Evolutionary conservation across 495 filamentous ascomycete genomes (phyloP), one percentile per base, ranked within the genome.

Genomic region (Lasiosphaeria miniovina): DNA sequence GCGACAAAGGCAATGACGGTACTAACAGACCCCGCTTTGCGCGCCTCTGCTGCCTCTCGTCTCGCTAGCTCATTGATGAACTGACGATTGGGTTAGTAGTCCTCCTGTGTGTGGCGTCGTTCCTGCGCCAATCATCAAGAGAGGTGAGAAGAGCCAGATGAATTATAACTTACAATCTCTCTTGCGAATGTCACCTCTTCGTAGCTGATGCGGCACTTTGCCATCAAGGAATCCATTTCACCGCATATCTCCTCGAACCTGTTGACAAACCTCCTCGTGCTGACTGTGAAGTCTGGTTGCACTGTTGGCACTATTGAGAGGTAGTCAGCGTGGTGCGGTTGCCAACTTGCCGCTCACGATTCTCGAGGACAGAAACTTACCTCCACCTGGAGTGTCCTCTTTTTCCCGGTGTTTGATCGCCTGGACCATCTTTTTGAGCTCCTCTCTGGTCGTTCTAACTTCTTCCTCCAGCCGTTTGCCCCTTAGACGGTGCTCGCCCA

Each of bases 1-100:
- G 63, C 63, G n/a, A 61, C 56, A n/a, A 61, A 50, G 4, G 58
- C 63, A 15, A 65, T 55, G 1, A 54, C 56, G 3, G 36, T 56
- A 48, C 59, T 59, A 0, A 35, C 12, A 9, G 12, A 14, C 43
- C 43, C 43, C 6, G 11, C 8, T 46, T 46, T 14, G 12, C 43
- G 43, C 0, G 43, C 12, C 12, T 14, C 6, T 14, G 12, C 46
- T 12, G 59, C 55, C 35, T 64, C 48, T 15, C 50, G 11, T 36
- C 49, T 56, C 36, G 54, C 32, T 7, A 58, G 14, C 17, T 64
- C 58, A 1, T 49, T 34, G 54, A 64, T 58, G 12, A 57, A 64
- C 61, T 63, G 3, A 0, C 4, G 31, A 6, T n/a, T 17, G 0
- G 24, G 45, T 58, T 12, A 43, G 36, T n/a, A 36, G 8, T 11